Conservation (phyloP, 2,329 filamentous ascomycete genomes). For the Pseudogymnoascus sp. region DNA sequence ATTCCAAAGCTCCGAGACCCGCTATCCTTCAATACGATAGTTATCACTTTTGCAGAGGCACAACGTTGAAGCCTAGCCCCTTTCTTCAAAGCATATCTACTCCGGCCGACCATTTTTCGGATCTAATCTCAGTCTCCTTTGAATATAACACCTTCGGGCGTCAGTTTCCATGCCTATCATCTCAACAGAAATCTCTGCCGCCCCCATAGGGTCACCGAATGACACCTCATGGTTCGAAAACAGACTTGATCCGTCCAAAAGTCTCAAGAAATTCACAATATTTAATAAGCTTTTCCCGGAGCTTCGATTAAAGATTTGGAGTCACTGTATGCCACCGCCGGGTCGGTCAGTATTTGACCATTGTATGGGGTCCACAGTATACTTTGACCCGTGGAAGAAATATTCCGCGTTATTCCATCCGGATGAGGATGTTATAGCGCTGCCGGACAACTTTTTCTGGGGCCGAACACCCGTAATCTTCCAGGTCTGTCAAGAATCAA, state of each 20-base stretch:
- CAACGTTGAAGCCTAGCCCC: neutral
- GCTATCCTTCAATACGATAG: neutral
- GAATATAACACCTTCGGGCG: neutral
- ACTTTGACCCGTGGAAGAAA: neutral
- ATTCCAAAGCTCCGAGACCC: neutral
- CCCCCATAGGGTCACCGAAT: neutral
- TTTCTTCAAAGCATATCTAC: neutral
- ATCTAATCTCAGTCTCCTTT: neutral
- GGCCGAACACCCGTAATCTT: neutral
- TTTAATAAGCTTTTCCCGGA: neutral
- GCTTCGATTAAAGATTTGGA: neutral
- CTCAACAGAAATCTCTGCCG: neutral
- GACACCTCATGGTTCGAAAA: neutral
- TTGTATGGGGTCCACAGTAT: neutral
- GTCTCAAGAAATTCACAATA: neutral
- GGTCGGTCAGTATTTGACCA: neutral
- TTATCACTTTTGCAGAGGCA: neutral
- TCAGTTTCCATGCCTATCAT: neutral
- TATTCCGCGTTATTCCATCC: neutral
- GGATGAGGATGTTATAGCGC: neutral
- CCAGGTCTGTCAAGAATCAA: neutral
- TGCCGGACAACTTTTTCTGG: slow-evolving; percentile 1
- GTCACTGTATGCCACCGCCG: neutral
- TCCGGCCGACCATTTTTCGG: neutral
- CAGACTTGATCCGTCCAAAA: neutral